Evolutionary conservation across 345 rosid genomes (phyloP), one percentile per base, ranked within the genome.

Genomic region (Sonneratia caseolaris): DNA sequence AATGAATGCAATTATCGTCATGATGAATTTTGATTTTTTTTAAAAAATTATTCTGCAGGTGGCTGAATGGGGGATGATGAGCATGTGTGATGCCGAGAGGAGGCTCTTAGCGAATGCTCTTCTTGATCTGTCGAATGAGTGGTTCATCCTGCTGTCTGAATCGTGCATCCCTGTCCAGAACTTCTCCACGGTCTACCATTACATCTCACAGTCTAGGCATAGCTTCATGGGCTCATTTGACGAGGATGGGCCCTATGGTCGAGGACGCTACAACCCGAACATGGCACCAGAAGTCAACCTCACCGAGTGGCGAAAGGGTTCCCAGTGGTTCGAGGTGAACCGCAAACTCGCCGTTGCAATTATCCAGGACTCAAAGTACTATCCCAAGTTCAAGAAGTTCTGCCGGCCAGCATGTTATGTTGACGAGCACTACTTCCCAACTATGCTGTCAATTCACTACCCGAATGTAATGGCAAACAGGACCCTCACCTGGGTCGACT

Each of bases 1-100:
- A 53, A 19, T 1, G 37, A 53, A 19, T 1, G 37, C 2, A 35
- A 14, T 65, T 65, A 35, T 38, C 43, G 27, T 8, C 22, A 47
- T 66, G 64, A 57, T 22, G 64, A 66, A 66, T 66, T 37, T 38
- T 4, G 16, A 32, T 15, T 53, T 32, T 45, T 37, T 35, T 71
- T 49, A 11, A n/a, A n/a, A n/a, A n/a, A 67, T n/a, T 24, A 24
- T 16, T 62, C 74, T 75, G 76, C 84, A 89, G 97, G 79, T 76
- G 64, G 97, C 85, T 66, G 86, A 82, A 70, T 92, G 99, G 99
- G 99, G 99, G 78, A 83, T 66, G 81, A 90, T 88, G 97, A 95
- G 97, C 61, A 90, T 90, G 97, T 85, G 91, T 49, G 97, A 95
- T 47, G 97, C 97, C 22, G 97, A 95, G 81, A 89, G 93, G 75